These are phyloP conservation scores for Orbilia ellipsospora DNA, from an alignment of 2,329 filamentous ascomycete species.

Conservation along the genomic window DNA sequence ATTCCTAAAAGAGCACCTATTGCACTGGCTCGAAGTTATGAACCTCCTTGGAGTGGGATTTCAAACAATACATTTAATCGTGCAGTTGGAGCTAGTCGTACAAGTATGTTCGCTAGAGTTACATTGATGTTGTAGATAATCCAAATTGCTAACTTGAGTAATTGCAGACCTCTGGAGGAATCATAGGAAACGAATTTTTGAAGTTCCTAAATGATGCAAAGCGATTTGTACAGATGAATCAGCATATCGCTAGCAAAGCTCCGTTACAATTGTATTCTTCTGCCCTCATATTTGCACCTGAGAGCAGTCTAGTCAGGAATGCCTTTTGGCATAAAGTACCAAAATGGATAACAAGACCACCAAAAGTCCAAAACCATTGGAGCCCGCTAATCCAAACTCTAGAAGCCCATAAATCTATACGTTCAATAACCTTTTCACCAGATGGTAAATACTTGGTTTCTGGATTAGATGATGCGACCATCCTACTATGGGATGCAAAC, in stretches of 20 bases:
- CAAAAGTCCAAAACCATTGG: background rate
- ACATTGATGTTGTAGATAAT: too few relatives aligned
- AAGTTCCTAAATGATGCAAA: background rate
- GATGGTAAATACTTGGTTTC: slow-evolving; percentile 69
- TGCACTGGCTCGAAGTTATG: slow-evolving; percentile 62
- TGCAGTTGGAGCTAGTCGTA: background rate
- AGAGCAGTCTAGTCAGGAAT: slow-evolving; percentile 15
- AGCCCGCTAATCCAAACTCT: background rate
- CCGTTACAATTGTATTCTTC: slow-evolving; percentile 39
- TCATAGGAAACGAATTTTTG: background rate
- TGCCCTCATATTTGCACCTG: slow-evolving; percentile 20
- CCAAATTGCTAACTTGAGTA: background rate
- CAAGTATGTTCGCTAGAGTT: slow-evolving; percentile 1
- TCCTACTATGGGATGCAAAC: slow-evolving; percentile 68
- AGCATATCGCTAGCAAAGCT: background rate
- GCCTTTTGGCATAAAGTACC: background rate
- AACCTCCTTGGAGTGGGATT: slow-evolving; percentile 59
- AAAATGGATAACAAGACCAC: background rate
- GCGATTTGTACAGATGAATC: slow-evolving; percentile 9
- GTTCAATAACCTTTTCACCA: slow-evolving; percentile 65
- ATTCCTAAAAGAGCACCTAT: slow-evolving; percentile 61
- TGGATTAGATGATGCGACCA: background rate
- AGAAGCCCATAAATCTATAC: background rate
- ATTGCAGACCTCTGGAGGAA: background rate
- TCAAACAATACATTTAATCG: slow-evolving; percentile 25